Evolutionary conservation across 2,329 filamentous ascomycete genomes (phyloP).

Genomic region (Ophiosphaerella herpotricha): DNA sequence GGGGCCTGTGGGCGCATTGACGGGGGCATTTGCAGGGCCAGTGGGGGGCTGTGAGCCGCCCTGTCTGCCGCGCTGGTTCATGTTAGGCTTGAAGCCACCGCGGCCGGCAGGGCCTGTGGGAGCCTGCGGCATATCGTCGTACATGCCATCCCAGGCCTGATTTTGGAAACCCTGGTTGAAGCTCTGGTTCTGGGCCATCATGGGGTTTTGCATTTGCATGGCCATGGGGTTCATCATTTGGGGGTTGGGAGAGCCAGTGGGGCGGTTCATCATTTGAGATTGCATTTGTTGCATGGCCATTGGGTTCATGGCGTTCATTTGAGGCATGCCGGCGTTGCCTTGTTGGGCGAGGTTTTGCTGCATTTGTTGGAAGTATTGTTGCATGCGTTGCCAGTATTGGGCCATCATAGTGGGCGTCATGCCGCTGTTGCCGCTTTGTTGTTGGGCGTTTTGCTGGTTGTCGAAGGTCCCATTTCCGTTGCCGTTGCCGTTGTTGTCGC

Average conservation of each 20-base stretch:
- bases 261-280: conserved; percentile 45
- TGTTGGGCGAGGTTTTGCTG: conserved; percentile 79
- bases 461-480: conserved; percentile 51
- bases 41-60: conserved; percentile 47
- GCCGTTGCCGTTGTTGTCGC: conserved; percentile 35
- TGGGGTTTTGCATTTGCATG: conserved; percentile 72
- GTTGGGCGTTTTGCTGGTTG: conserved; percentile 54
- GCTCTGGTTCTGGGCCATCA: conserved; percentile 13
- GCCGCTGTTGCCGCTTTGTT: conserved; percentile 52
- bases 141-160: conserved; percentile 92
- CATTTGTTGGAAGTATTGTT: conserved; percentile 95
- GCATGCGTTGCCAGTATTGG: conserved; percentile 98
- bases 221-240: conserved; percentile 68
- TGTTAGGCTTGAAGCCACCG: conserved; percentile 37
- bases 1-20: conserved; percentile 89
- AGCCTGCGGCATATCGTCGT: conserved; percentile 90
- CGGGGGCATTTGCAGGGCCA: conserved; percentile 58
- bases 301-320: conserved; percentile 65
- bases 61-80: conserved; percentile 21
- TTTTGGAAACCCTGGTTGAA: no score
- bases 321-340: conserved; percentile 43
- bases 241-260: conserved; percentile 39
- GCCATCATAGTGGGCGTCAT: conserved; percentile 98
- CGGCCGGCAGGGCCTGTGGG: conserved; percentile 56
- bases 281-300: conserved; percentile 52